Base-by-base conservation (phyloP, 1,139 yeast species). In the Saccharomyces hybrid region DNA sequence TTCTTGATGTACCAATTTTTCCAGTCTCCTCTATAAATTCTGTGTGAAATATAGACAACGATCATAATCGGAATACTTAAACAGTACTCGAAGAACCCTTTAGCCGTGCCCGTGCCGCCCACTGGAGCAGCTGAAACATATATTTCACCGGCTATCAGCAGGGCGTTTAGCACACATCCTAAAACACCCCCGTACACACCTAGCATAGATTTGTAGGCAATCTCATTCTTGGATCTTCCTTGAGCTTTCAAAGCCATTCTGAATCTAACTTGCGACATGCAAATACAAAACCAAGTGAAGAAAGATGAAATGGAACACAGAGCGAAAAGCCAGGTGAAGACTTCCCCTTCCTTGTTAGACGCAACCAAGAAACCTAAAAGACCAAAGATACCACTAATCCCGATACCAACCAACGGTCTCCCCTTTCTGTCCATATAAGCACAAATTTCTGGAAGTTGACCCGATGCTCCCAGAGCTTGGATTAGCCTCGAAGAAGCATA, bases 111-210 rank as follows among this genome's bases (percentile, higher is more conserved):
- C 1, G 67, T 76, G 2, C 55, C 31, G 29, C 83, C 84, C 55
- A 83, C 68, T 59, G 89, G 90, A 73, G 75, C 82, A 51, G 83
- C 72, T n/a, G 88, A 85, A 59, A 82, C 76, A 87, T 88, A 84
- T 68, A 80, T 79, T 60, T 80, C 80, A 13, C 81, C 82, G 52
- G 79, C 68, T 11, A 80, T 64, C 14, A 82, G 79, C 55, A 80
- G 67, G 11, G 74, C 54, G 64, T 75, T 75, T 58, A 80, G 68
- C 11, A 70, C 28, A 2, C 75, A 71, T 16, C 82, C 80, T 57
- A 71, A 76, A 55, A 68, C 66, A 0, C 83, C 77, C 4, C 84
- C 84, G 61, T 72, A 67, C 9, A 76, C 65, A 29, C 83, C 83
- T 9, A 78, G 72, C 66, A 76, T 81, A 1, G 83, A 72, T 13